These are phyloP conservation scores for Pichia phayaonensis DNA, from an alignment of 805 yeast genomes.

Conservation along the genomic window DNA sequence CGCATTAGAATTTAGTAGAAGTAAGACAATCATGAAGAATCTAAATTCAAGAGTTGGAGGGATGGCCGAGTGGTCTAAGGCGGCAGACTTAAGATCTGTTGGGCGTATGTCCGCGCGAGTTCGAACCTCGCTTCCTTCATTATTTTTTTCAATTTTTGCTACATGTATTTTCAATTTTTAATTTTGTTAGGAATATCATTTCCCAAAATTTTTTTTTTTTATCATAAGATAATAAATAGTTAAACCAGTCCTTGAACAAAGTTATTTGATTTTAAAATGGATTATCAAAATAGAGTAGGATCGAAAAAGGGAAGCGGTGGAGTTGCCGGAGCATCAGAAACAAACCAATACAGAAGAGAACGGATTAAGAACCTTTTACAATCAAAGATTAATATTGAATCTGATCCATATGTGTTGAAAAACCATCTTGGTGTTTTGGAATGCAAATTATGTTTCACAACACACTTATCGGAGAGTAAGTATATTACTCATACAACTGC, in stretches of 20 bases:
- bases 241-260: too few relatives aligned
- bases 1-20: too few relatives aligned
- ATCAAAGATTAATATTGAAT: conserved; percentile 42
- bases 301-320: conserved; percentile 91
- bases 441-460: conserved; percentile 76
- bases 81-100: conserved; percentile 20
- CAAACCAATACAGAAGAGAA: conserved; percentile 59
- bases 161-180: background rate
- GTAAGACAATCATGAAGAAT: too few relatives aligned
- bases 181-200: background rate
- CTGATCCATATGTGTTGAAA: conserved; percentile 77
- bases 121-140: conserved; percentile 21
- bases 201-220: background rate
- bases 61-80: conserved; percentile 21
- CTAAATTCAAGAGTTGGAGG: conserved; percentile 10
- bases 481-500: conserved; percentile 83
- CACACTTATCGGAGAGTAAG: conserved; percentile 72
- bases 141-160: background rate
- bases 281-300: conserved; percentile 82
- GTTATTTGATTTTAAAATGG: conserved; percentile 44
- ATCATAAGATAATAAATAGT: background rate
- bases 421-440: conserved; percentile 82
- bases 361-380: conserved; percentile 58
- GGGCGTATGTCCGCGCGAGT: conserved; percentile 19
- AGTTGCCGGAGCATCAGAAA: conserved; percentile 64